These are phyloP conservation scores for Aspergillus coremiiformis DNA, from an alignment of 495 filamentous ascomycete species.

Conservation along the genomic window DNA sequence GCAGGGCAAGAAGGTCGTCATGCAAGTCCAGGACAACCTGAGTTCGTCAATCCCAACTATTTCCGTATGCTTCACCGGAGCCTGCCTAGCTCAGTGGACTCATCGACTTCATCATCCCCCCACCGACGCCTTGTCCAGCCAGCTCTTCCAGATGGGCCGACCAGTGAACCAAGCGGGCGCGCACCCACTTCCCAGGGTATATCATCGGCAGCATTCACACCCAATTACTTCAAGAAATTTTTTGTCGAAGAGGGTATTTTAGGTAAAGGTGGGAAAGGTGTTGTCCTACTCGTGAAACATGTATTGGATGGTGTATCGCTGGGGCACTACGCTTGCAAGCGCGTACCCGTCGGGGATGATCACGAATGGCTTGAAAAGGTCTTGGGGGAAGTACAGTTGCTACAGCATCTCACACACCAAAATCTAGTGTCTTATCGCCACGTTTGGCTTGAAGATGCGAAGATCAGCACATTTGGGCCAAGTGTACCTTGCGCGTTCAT, in stretches of 20 bases:
- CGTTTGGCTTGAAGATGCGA: conserved; percentile 90
- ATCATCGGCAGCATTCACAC: conserved; percentile 76
- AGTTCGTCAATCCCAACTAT: conserved; percentile 83
- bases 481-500: conserved; percentile 95
- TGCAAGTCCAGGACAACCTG: conserved; percentile 39
- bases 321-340: conserved; percentile 91
- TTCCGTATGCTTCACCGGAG: conserved; percentile 82
- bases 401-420: conserved; percentile 84
- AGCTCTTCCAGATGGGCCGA: conserved; percentile 32
- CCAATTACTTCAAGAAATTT: conserved; percentile 82
- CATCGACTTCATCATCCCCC: conserved; percentile 44
- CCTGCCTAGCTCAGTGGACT: conserved; percentile 42
- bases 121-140: conserved; percentile 46
- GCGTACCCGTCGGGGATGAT: conserved; percentile 91
- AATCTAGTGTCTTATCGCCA: conserved; percentile 97
- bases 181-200: conserved; percentile 59
- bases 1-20: conserved; percentile 32
- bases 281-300: conserved; percentile 86
- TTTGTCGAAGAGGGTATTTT: conserved; percentile 82
- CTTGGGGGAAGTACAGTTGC: conserved; percentile 81
- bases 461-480: conserved; percentile 76
- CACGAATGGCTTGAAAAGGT: conserved; percentile 95
- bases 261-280: conserved; percentile 86
- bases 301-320: conserved; percentile 79
- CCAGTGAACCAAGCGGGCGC: conserved; percentile 35